Conservation (phyloP, 2,329 filamentous ascomycete species). For the Elsinoe batatas region DNA sequence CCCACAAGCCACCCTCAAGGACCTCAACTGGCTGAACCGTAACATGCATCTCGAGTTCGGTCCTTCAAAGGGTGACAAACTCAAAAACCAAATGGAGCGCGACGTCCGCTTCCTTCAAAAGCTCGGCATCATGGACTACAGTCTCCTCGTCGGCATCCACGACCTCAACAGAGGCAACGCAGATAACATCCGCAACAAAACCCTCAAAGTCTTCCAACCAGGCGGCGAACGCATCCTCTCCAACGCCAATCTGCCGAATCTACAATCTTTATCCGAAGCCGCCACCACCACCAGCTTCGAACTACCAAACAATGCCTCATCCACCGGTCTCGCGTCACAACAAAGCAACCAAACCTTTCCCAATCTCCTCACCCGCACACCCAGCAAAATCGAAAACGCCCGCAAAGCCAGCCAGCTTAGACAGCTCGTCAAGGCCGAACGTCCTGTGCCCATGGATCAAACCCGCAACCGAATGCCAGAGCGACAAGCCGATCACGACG, state of each 20-base stretch:
- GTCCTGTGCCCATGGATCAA: constrained; percentile 85
- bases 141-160: constrained; percentile 86
- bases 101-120: constrained; percentile 81
- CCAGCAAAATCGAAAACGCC: constrained; percentile 84
- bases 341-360: constrained; percentile 40
- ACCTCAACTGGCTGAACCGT: constrained; percentile 88
- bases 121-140: constrained; percentile 98
- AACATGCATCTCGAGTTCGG: constrained; percentile 81
- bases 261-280: constrained; percentile 2
- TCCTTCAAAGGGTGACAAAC: constrained; percentile 74
- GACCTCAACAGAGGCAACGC: constrained; percentile 85
- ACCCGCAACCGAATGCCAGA: constrained; percentile 80
- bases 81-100: constrained; percentile 76
- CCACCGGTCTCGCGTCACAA: constrained; percentile 3
- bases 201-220: constrained; percentile 86
- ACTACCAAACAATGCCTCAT: constrained; percentile 16
- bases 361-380: constrained; percentile 71
- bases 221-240: constrained; percentile 49
- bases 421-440: constrained; percentile 85
- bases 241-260: constrained; percentile 37
- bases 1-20: constrained; percentile 85
- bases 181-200: constrained; percentile 83
- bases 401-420: constrained; percentile 84
- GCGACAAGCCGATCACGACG: constrained; percentile 58
- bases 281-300: constrained; percentile 17